Base-by-base conservation (phyloP, 768 basidiomycete genomes). In the Lactarius indigo region DNA sequence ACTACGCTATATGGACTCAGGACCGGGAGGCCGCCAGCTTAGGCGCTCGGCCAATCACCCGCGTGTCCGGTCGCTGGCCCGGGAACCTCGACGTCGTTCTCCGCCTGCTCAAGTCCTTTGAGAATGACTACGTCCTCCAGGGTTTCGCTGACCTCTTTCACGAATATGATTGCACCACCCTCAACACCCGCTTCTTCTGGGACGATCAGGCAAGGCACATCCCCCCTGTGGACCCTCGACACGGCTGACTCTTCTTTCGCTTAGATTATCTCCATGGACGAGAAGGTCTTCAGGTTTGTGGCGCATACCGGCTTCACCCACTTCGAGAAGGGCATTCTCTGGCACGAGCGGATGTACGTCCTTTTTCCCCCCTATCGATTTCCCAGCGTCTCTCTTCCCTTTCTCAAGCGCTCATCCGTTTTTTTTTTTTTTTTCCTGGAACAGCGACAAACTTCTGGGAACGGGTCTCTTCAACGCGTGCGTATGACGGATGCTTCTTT, bases 391-490 rank as follows among this genome's bases (percentile, higher is more conserved):
- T 33, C n/a, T n/a, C 31, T 26, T 37, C 35, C 56, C 37, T 47
- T 47, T 15, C 39, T 63, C 37, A 63, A 61, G 52, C 47, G 55
- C 64, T 23, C n/a, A 10, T 23, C 30, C 5, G 2, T 7, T n/a
- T 23, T 70, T 61, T 42, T 26, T 13, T 4, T 37, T 41, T 39
- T 5, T 26, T 52, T 52, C 50, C 50, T 52, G 13, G 17, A 44
- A 60, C 67, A 66, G 64, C n/a, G 68, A 69, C 35, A 70, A 70
- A 41, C 52, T 84, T 17, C 71, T 85, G 18, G 85, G 85, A 18
- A 80, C 77, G 0, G 86, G 86, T 7, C 80, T 87, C 7, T 86
- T 87, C 74, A 86, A 84, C 67, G 79, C 82, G 2, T 83, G 84
- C 70, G 82, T 59, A 58, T 55, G 31, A 50, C 9, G 6, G 42